These are phyloP conservation scores for Quercus suber DNA, from an alignment of 306 rosid species.

Conservation along the genomic window DNA sequence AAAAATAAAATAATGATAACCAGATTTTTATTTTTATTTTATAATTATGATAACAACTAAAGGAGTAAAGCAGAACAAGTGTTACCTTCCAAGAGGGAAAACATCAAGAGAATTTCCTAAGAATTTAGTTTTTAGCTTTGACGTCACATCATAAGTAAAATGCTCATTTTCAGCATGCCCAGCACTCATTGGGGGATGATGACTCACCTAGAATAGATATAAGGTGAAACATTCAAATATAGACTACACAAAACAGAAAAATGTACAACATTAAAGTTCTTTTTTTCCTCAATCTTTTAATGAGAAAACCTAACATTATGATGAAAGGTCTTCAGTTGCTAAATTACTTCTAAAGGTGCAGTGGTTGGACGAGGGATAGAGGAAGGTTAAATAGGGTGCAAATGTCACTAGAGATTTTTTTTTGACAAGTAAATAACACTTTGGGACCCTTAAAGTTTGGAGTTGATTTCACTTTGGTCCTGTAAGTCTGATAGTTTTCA, in stretches of 20 bases:
- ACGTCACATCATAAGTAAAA: conserved; percentile 80
- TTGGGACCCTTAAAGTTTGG: too few relatives aligned
- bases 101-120: conserved; percentile 85
- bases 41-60: not conserved
- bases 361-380: conserved; percentile 3
- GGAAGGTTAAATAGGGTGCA: conserved; percentile 1
- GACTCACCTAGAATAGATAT: conserved; percentile 62
- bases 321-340: not conserved
- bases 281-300: not conserved
- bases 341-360: not conserved
- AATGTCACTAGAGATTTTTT: too few relatives aligned
- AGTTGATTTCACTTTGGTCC: too few relatives aligned
- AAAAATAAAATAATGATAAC: too few relatives aligned
- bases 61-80: not conserved
- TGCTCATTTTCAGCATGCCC: conserved; percentile 91
- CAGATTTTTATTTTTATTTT: not conserved
- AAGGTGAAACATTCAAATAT: not conserved
- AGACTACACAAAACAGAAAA: not conserved
- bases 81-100: conserved; percentile 95
- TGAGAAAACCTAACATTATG: not conserved
- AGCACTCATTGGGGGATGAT: conserved; percentile 97
- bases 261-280: not conserved
- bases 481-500: too few relatives aligned
- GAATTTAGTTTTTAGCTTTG: conserved; percentile 88
- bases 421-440: too few relatives aligned